A percentile compares a stretch with the other conserved stretches of the same genome.
Evolutionary conservation across 176 grass and related monocot species (phyloP).

Genomic region (Phoenix dactylifera): DNA sequence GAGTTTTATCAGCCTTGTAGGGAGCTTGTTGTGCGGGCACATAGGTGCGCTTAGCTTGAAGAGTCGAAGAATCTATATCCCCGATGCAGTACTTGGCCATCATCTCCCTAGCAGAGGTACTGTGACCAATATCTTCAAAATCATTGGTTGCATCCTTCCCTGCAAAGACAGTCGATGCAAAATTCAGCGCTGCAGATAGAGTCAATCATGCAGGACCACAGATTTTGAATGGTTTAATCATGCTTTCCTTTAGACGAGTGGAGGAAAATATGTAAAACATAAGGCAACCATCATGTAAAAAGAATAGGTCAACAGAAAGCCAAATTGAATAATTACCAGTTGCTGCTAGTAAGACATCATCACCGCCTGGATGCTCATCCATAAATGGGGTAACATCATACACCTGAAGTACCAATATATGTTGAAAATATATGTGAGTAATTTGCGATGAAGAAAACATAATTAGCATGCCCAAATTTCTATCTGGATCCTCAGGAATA

Average conservation of each 20-base stretch:
- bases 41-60: slow-evolving; percentile 21
- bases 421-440: too few species aligned
- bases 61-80: slow-evolving; percentile 39
- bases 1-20: not conserved
- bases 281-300: too few species aligned
- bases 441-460: too few species aligned
- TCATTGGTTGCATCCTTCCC: slow-evolving; percentile 79
- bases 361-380: slow-evolving; percentile 92
- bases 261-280: too few species aligned
- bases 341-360: slow-evolving; percentile 67
- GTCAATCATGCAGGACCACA: too few species aligned
- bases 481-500: too few species aligned
- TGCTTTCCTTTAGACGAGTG: too few species aligned
- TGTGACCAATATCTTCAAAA: slow-evolving; percentile 76
- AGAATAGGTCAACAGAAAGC: too few species aligned
- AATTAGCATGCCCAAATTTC: too few species aligned
- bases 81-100: slow-evolving; percentile 70
- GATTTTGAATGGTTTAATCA: too few species aligned
- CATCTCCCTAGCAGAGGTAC: slow-evolving; percentile 32
- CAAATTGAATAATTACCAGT: slow-evolving; percentile 30
- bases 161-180: slow-evolving; percentile 3
- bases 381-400: slow-evolving; percentile 80
- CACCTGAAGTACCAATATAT: too few species aligned
- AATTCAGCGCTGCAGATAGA: not conserved
- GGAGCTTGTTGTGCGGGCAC: not conserved